These are phyloP conservation scores for Chalciporus chontae DNA, from an alignment of 768 basidiomycete species.

Conservation along the genomic window DNA sequence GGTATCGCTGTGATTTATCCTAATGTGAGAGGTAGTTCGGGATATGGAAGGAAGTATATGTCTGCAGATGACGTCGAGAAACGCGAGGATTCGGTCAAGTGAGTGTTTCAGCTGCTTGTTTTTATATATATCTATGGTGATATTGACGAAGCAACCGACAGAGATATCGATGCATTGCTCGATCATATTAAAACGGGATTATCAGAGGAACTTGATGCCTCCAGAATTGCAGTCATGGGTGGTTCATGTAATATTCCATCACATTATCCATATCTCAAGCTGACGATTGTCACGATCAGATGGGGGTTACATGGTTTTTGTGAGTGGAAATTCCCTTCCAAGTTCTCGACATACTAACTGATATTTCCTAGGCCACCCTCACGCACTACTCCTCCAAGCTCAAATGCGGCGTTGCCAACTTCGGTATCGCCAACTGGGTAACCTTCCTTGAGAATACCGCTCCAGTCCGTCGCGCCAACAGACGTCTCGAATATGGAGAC, in stretches of 20 bases:
- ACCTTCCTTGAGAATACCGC: conserved; percentile 43
- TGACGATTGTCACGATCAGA: conserved; percentile 18
- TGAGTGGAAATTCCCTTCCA: conserved; percentile 14
- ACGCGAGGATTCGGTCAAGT: conserved; percentile 43
- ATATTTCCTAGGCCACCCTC: conserved; percentile 33
- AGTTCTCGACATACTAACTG: neutral
- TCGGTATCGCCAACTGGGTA: conserved; percentile 38
- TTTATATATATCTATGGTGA: neutral
- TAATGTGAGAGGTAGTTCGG: conserved; percentile 41
- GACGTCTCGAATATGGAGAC: conserved; percentile 41
- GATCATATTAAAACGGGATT: conserved; percentile 33
- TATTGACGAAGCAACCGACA: conserved; percentile 6
- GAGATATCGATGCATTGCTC: conserved; percentile 39
- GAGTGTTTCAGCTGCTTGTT: neutral
- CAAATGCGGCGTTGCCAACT: conserved; percentile 40
- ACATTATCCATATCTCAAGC: neutral
- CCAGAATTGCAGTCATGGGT: conserved; percentile 40
- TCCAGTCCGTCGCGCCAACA: conserved; percentile 30
- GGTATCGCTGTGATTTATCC: conserved; percentile 40
- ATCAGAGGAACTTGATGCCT: conserved; percentile 31
- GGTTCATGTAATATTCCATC: conserved; percentile 34
- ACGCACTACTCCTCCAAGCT: conserved; percentile 40
- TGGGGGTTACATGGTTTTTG: conserved; percentile 41
- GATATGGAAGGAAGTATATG: conserved; percentile 40
- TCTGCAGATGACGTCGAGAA: conserved; percentile 40